These are phyloP conservation scores for Amanita brunnescens DNA, from an alignment of 768 basidiomycete genomes.

Conservation along the genomic window DNA sequence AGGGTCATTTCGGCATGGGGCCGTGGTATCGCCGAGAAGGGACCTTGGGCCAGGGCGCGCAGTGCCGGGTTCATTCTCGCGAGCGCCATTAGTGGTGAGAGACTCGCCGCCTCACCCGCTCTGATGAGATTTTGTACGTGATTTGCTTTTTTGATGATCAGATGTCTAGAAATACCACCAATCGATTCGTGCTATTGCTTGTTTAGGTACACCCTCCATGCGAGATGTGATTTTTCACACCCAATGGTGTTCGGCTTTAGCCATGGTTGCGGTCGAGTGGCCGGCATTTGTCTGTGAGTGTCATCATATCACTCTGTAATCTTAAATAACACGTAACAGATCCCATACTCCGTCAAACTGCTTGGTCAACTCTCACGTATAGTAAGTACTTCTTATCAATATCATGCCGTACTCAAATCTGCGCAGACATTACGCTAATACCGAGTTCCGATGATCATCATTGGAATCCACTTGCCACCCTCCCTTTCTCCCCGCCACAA, in stretches of 20 bases:
- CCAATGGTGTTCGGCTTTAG: slow-evolving; percentile 83
- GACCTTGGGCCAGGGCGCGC: slow-evolving; percentile 65
- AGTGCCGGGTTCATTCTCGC: slow-evolving; percentile 84
- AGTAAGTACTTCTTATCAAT: slow-evolving; percentile 33
- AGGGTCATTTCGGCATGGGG: slow-evolving; percentile 82
- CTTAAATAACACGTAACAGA: slow-evolving; percentile 37
- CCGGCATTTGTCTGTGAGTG: slow-evolving; percentile 84
- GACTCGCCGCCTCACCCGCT: slow-evolving; percentile 75
- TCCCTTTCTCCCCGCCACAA: slow-evolving; percentile 55
- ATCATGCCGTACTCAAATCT: neutral
- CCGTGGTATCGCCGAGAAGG: slow-evolving; percentile 52
- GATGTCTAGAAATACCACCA: neutral
- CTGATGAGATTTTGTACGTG: slow-evolving; percentile 81
- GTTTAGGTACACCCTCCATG: slow-evolving; percentile 79
- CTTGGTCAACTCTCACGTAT: slow-evolving; percentile 79
- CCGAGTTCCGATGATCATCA: slow-evolving; percentile 36
- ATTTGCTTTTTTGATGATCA: slow-evolving; percentile 4
- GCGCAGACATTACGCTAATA: slow-evolving; percentile 65
- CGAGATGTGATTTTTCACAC: slow-evolving; percentile 90
- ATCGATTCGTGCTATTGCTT: slow-evolving; percentile 9
- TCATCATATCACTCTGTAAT: slow-evolving; percentile 1
- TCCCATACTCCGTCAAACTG: slow-evolving; percentile 80
- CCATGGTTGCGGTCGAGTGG: slow-evolving; percentile 95
- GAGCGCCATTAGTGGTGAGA: slow-evolving; percentile 89
- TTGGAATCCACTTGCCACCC: slow-evolving; percentile 59